phyloP scores from a whole-genome alignment of 306 rosid genomes.

The Rosa chinensis region DNA sequence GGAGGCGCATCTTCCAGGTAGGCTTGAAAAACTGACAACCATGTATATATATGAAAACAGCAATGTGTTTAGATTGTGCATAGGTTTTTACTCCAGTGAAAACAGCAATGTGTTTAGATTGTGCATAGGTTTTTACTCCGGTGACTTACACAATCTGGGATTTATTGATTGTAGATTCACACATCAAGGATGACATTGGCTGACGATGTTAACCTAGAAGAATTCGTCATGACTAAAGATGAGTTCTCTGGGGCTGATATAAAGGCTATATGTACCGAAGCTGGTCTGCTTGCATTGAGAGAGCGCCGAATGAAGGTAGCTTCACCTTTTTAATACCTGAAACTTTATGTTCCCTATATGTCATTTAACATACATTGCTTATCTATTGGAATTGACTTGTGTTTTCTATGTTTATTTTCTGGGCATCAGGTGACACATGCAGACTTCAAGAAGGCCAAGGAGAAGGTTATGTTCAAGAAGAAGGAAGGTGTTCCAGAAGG shows the following conservation, averaged over 20 bases:
- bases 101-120: not conserved
- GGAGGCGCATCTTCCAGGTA: constrained; percentile 97
- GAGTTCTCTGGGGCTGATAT: constrained; percentile 99
- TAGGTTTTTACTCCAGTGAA: not conserved
- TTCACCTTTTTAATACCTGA: not conserved
- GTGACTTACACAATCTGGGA: constrained; percentile 4
- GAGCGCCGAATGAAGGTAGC: constrained; percentile 97
- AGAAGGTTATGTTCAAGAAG: constrained; percentile 99
- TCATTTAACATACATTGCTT: not conserved
- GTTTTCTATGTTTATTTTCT: constrained; percentile 9
- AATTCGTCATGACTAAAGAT: constrained; percentile 98
- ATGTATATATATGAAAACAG: constrained; percentile 4
- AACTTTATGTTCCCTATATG: not conserved
- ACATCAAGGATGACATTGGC: constrained; percentile 97
- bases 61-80: not conserved
- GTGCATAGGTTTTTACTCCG: not conserved
- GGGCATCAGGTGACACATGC: constrained; percentile 76
- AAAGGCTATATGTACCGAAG: constrained; percentile 97
- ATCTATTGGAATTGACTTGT: not conserved
- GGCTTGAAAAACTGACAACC: constrained; percentile 19
- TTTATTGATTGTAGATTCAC: constrained; percentile 65
- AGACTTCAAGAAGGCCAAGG: constrained; percentile 97
- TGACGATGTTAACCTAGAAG: constrained; percentile 96
- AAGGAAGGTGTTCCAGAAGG: constrained; percentile 99
- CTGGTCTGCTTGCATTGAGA: constrained; percentile 90